Conservation (phyloP, 108 stramenopile genomes). For the Cylindrotheca closterium region DNA sequence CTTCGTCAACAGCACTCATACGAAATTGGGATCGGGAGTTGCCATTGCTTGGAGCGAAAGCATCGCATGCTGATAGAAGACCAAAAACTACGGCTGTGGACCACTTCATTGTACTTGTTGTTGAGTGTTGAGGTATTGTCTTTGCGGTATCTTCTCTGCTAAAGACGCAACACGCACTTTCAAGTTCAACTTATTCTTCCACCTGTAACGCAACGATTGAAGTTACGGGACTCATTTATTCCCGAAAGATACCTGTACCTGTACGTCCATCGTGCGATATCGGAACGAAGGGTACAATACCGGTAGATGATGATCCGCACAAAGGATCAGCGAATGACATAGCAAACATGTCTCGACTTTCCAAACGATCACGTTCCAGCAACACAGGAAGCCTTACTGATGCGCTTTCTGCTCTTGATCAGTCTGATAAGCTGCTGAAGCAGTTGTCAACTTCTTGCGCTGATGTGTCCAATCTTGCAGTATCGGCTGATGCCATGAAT, state of each 20-base stretch:
- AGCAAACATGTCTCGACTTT: too few relatives aligned
- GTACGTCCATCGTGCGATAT: too few relatives aligned
- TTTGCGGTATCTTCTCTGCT: neutral
- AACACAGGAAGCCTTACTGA: too few relatives aligned
- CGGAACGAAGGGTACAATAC: too few relatives aligned
- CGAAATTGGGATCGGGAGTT: conserved; percentile 21
- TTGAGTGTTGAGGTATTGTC: neutral
- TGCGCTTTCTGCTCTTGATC: too few relatives aligned
- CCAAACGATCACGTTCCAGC: too few relatives aligned
- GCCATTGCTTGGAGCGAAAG: conserved; percentile 15
- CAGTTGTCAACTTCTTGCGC: too few relatives aligned
- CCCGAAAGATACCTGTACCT: too few relatives aligned
- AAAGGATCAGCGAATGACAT: too few relatives aligned
- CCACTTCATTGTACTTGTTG: conserved; percentile 27
- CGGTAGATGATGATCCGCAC: too few relatives aligned
- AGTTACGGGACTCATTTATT: neutral
- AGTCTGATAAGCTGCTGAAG: too few relatives aligned
- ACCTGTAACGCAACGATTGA: conserved; percentile 3
- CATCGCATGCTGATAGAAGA: conserved; percentile 15
- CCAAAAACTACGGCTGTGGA: conserved; percentile 12
- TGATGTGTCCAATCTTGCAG: neutral
- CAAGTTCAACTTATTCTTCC: conserved; percentile 15
- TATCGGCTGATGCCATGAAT: conserved; percentile 12
- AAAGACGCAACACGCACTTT: conserved; percentile 5
- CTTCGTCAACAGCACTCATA: conserved; percentile 32